A percentile compares a stretch with the other conserved stretches of the same genome.
These are phyloP conservation scores for Gossypium rotundifolium DNA, from an alignment of 345 rosid species.

Conservation along the genomic window DNA sequence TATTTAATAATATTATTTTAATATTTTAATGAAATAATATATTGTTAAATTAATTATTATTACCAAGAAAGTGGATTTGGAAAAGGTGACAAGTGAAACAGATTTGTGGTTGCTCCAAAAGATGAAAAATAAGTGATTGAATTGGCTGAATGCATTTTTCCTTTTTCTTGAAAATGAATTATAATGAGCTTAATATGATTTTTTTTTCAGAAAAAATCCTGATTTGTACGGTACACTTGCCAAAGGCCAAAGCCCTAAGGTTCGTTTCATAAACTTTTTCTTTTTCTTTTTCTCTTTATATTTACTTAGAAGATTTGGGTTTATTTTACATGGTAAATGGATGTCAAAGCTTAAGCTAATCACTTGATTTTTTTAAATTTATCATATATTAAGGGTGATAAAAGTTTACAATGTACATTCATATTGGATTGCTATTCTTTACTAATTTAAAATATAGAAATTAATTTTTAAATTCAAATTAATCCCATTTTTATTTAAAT, in stretches of 20 bases:
- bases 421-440: too few relatives aligned
- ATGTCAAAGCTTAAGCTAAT: background rate
- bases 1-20: background rate
- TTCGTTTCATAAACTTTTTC: conserved; percentile 6
- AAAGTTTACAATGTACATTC: too few relatives aligned
- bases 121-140: background rate
- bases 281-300: background rate
- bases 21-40: too few relatives aligned
- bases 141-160: background rate
- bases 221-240: conserved; percentile 55
- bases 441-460: too few relatives aligned
- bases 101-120: background rate
- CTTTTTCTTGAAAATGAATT: background rate
- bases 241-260: conserved; percentile 87
- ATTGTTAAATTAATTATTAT: background rate
- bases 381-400: too few relatives aligned
- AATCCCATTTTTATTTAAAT: too few relatives aligned
- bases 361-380: too few relatives aligned
- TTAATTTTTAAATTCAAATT: too few relatives aligned
- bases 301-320: background rate
- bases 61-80: too few relatives aligned
- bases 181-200: background rate
- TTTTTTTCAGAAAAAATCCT: conserved; percentile 51
- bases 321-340: background rate
- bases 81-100: background rate